These are phyloP conservation scores for Malus sylvestris DNA, from an alignment of 306 rosid genomes.

Conservation along the genomic window DNA sequence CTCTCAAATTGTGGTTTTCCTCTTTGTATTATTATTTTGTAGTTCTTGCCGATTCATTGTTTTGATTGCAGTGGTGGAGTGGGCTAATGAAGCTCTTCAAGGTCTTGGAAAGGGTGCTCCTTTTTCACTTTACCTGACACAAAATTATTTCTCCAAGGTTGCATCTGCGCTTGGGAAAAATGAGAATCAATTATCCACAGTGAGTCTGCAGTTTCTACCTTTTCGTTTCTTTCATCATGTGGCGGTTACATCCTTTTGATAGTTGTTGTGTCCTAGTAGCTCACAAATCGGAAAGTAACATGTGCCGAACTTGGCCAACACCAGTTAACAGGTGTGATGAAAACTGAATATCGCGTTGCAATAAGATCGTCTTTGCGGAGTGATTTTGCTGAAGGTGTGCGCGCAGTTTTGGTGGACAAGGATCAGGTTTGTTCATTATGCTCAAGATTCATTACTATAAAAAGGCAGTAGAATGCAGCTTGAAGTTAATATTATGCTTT, in stretches of 20 bases:
- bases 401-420: slow-evolving; percentile 91
- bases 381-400: slow-evolving; percentile 94
- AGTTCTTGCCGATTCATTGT: not conserved
- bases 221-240: not conserved
- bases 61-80: slow-evolving; percentile 59
- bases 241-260: not conserved
- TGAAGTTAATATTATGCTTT: not conserved
- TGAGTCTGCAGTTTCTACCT: slow-evolving; percentile 27
- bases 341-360: slow-evolving; percentile 83
- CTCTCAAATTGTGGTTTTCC: not conserved
- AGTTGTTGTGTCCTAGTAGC: not conserved
- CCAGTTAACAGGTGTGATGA: slow-evolving; percentile 83
- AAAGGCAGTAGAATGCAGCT: not conserved
- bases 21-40: not conserved
- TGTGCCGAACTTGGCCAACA: slow-evolving; percentile 15
- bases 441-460: slow-evolving; percentile 4
- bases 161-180: slow-evolving; percentile 59
- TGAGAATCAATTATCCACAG: slow-evolving; percentile 55
- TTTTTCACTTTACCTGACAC: slow-evolving; percentile 80
- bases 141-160: slow-evolving; percentile 65
- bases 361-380: slow-evolving; percentile 66
- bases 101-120: slow-evolving; percentile 92
- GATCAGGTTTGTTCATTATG: slow-evolving; percentile 65
- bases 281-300: not conserved
- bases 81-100: slow-evolving; percentile 95